These are phyloP conservation scores for Blastobotrys americana DNA, from an alignment of 805 yeast genomes.

Conservation along the genomic window DNA sequence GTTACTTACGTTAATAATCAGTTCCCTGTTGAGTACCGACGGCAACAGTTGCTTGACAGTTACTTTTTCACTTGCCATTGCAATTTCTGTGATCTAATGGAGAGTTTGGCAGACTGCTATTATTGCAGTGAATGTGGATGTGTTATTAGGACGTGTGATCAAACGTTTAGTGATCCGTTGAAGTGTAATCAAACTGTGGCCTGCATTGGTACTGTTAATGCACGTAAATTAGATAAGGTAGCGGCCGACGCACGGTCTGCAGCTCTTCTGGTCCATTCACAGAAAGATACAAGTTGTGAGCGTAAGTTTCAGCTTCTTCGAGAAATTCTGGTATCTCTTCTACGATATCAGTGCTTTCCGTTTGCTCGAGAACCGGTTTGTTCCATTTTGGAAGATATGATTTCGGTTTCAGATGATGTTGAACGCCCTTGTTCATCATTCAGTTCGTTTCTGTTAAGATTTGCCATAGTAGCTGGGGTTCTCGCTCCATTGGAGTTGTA, in stretches of 20 bases:
- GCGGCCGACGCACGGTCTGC: background rate
- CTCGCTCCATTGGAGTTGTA: background rate
- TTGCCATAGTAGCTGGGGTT: background rate
- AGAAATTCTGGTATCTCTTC: background rate
- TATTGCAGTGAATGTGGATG: background rate
- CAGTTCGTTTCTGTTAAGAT: background rate
- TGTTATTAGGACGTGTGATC: background rate
- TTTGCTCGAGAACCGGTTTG: background rate
- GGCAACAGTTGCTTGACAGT: background rate
- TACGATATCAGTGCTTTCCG: background rate
- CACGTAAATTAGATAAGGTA: too few relatives aligned
- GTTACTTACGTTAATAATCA: background rate
- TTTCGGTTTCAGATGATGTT: background rate
- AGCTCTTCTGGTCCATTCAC: background rate
- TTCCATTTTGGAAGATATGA: background rate
- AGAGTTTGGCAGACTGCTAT: background rate
- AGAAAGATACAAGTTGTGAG: too few relatives aligned
- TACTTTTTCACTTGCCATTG: constrained; percentile 2
- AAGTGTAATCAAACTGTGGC: background rate
- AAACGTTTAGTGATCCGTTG: background rate
- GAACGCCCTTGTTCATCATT: background rate
- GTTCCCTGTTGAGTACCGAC: background rate
- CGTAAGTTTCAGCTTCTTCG: too few relatives aligned
- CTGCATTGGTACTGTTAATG: background rate
- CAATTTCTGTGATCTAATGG: background rate